Evolutionary conservation across 345 rosid genomes (phyloP).

Genomic region (Camelina laxa): DNA sequence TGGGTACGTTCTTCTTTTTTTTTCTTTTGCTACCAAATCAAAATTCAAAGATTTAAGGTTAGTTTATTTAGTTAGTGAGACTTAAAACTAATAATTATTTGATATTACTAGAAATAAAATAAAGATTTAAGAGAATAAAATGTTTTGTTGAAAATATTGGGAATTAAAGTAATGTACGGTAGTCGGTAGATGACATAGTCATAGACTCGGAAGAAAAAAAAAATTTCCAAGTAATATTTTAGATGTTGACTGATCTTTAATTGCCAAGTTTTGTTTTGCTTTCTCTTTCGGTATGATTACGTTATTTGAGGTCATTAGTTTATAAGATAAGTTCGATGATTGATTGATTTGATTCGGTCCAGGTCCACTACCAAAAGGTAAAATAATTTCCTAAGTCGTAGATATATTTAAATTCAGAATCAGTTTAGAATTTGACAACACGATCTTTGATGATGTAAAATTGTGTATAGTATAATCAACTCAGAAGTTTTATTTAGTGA

Average conservation of each 20-base stretch:
- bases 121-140: background rate
- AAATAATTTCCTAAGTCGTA: slow-evolving; percentile 14
- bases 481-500: background rate
- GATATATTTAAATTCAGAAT: background rate
- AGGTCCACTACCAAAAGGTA: slow-evolving; percentile 19
- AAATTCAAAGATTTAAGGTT: background rate
- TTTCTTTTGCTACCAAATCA: background rate
- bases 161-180: slow-evolving; percentile 25
- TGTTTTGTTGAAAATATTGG: slow-evolving; percentile 18
- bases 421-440: slow-evolving; percentile 7
- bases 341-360: background rate
- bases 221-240: slow-evolving; percentile 1
- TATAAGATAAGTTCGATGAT: slow-evolving; percentile 30
- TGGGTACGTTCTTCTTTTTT: slow-evolving; percentile 52
- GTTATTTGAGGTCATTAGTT: slow-evolving; percentile 5
- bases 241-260: slow-evolving; percentile 20
- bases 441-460: slow-evolving; percentile 1
- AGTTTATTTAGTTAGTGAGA: slow-evolving; percentile 26
- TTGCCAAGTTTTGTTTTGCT: slow-evolving; percentile 24
- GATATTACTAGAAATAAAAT: background rate
- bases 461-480: background rate
- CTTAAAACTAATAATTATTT: slow-evolving; percentile 13
- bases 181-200: slow-evolving; percentile 25
- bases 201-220: background rate
- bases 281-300: slow-evolving; percentile 19